Percentiles rank a stretch among this genome's conserved stretches.
These are phyloP conservation scores for Selenicereus undatus DNA, from an alignment of 148 eudicot genomes.

Conservation along the genomic window DNA sequence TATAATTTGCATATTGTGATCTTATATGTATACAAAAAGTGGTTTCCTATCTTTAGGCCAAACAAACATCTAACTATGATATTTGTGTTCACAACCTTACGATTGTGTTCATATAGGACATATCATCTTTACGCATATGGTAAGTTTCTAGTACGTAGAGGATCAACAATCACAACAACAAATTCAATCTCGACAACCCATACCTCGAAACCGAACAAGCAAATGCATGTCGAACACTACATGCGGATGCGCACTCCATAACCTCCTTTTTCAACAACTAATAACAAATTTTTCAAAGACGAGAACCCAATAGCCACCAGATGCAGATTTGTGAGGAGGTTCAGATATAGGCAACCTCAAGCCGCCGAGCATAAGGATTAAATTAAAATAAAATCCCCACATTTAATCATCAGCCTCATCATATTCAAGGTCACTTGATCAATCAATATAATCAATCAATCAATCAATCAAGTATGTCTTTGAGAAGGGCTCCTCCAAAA, in stretches of 20 bases:
- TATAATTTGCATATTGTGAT: background rate
- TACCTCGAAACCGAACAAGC: background rate
- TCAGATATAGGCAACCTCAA: background rate
- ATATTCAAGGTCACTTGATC: background rate
- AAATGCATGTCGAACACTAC: background rate
- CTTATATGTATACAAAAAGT: no score
- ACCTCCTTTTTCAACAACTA: background rate
- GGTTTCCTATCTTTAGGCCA: background rate
- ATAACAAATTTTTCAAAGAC: background rate
- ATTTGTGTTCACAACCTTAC: background rate
- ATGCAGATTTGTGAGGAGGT: background rate
- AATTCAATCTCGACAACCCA: background rate
- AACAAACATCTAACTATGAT: background rate
- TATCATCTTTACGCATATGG: background rate
- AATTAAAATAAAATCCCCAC: background rate
- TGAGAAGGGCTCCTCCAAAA: slow-evolving; percentile 72
- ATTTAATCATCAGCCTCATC: background rate
- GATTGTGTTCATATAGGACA: background rate
- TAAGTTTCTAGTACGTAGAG: background rate
- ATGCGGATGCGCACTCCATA: background rate
- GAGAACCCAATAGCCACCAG: background rate
- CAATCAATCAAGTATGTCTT: slow-evolving; percentile 1
- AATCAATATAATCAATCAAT: background rate
- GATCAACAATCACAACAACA: background rate
- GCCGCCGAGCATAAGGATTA: background rate